Evolutionary conservation across 2,329 filamentous ascomycete genomes (phyloP), one percentile per base, ranked within the genome.

Genomic region (Aspergillus sp.): DNA sequence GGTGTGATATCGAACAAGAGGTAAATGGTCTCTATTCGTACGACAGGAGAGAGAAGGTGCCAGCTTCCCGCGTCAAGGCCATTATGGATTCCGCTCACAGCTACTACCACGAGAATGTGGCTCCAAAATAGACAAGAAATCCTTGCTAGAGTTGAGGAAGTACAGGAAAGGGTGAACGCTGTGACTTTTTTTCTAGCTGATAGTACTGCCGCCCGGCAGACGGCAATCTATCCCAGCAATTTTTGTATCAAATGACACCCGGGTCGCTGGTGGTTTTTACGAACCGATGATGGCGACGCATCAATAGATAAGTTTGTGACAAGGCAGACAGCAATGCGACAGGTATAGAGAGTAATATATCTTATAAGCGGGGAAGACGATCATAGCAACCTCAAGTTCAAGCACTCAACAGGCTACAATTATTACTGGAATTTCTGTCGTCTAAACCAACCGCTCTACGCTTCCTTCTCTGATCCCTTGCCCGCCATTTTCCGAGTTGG

Each of bases 21-120:
- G 85, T 86, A 38, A 90, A 90, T 65, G 88, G 87, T 0, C 68
- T 90, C 23, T 89, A 89, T 65, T 84, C 86, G 0, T 88, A 84
- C 63, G 83, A 89, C 62, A 80, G 88, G 1, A 78, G 80, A 65
- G 82, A 83, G 61, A 90, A 90, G 75, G 76, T 90, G 45, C 81
- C 85, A n/a, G 77, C 83, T 0, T 72, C 69, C 0, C 81, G 81
- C 63, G 82, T 89, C 25, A 87, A 82, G 75, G 80, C 74, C 41
- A 80, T 89, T 13, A 82, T 89, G 58, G 81, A 86, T 55, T 78
- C 80, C 32, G 85, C 83, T 0, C 75, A 78, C 56, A 69, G 78
- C 61, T 69, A 74, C 2, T 88, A 87, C 64, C 80, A 72, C 25
- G 54, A 69, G 17, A 23, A 45, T 30, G 52, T 55, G 15, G 52